phyloP scores from a whole-genome alignment of 345 rosid species.

The Aurinia saxatilis region DNA sequence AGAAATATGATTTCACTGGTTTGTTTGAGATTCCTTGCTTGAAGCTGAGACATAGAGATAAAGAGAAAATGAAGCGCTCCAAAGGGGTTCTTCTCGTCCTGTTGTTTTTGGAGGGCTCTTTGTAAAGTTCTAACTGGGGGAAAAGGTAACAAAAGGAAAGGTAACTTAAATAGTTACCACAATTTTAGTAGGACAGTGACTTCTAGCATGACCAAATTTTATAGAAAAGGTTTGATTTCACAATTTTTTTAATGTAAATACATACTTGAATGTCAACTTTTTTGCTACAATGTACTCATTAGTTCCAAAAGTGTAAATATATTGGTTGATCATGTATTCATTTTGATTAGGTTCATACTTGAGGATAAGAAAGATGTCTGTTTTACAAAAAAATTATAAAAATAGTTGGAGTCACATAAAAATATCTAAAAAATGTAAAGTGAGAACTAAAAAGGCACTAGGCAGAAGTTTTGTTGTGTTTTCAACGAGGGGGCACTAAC shows the following conservation, averaged over 20 bases:
- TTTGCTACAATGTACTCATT: neutral
- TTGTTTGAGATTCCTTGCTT: neutral
- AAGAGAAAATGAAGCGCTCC: neutral
- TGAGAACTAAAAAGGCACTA: neutral
- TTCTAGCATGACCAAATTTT: neutral
- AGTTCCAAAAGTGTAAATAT: neutral
- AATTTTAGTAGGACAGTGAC: neutral
- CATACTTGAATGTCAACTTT: neutral
- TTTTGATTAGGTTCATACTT: no score
- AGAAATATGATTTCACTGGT: slow-evolving; percentile 1
- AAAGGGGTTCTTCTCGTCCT: neutral
- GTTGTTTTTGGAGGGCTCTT: neutral
- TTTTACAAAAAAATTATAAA: no score
- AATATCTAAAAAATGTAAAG: neutral
- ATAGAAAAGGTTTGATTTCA: neutral
- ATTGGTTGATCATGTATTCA: neutral
- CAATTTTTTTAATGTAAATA: neutral
- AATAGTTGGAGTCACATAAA: no score
- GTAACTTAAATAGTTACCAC: neutral
- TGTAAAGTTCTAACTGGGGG: slow-evolving; percentile 8
- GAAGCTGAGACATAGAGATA: slow-evolving; percentile 3
- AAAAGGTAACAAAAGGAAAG: neutral
- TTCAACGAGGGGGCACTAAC: neutral
- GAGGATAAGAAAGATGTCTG: no score
- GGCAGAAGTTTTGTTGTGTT: neutral